Base-by-base conservation (phyloP, 345 rosid species). In the Cardamine occulta region DNA sequence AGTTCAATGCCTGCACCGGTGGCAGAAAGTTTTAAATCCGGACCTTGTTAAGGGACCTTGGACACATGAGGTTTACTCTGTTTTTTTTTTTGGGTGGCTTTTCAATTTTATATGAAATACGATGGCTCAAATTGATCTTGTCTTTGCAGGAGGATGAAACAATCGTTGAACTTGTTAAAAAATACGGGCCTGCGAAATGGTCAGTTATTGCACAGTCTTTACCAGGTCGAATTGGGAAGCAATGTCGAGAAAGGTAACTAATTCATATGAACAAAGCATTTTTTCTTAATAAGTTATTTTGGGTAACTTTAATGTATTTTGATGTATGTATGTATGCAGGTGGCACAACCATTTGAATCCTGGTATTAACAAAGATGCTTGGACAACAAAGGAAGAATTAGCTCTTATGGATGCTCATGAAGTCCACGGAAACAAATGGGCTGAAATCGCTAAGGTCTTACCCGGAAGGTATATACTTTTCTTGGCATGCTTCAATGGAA, bases 321-420 rank as follows among this genome's bases (percentile, higher is more conserved):
- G 49, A 66, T 44, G 15, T 52, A 65, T 49, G 57, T 52, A 58
- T 74, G 32, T 79, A 31, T 83, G 63, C 82, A 96, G 99, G 84
- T 96, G 99, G 99, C 97, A 95, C 85, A 95, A 95, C 85, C 99
- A 95, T 84, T 89, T 95, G 83, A 90, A 95, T 85, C 99, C 99
- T 39, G 89, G 84, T 61, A 95, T 95, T 53, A 92, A 89, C 79
- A 95, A 88, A 82, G 97, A 90, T 55, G 98, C 99, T 42, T 95
- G 99, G 98, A 89, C 94, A 2, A 54, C 83, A 28, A 98, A 90
- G 52, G 99, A 95, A 86, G 99, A 95, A 77, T 45, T 80, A 75
- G 82, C 86, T 67, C 96, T 95, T 56, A 80, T 95, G 93, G 77
- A 87, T 65, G 94, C 97, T 49, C 99, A 95, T 85, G 77, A 68